Conservation (phyloP, 2,329 filamentous ascomycete genomes). For the Neonectria neomacrospora region DNA sequence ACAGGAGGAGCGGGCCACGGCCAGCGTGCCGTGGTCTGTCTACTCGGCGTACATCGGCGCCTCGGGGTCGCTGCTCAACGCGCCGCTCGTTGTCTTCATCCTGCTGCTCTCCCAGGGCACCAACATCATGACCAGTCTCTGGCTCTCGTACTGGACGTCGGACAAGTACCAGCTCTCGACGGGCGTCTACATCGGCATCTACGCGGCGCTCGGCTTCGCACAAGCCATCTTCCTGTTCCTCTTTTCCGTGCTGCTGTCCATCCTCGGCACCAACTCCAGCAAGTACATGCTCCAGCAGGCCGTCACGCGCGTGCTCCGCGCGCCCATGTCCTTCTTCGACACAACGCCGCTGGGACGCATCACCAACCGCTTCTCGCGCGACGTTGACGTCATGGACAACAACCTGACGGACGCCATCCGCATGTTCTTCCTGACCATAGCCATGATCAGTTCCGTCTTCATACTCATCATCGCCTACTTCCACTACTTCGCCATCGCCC, state of each 20-base stretch:
- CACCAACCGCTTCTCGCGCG: constrained; percentile 94
- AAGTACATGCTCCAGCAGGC: constrained; percentile 84
- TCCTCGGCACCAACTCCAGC: constrained; percentile 83
- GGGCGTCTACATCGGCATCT: constrained; percentile 78
- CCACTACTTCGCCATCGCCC: constrained; percentile 79
- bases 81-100: constrained; percentile 69
- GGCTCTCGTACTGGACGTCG: constrained; percentile 95
- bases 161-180: constrained; percentile 75
- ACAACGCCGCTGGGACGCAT: constrained; percentile 95
- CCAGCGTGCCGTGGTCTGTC: constrained; percentile 82
- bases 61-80: constrained; percentile 77
- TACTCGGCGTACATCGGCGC: constrained; percentile 82
- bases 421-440: constrained; percentile 90
- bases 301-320: constrained; percentile 78
- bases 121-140: constrained; percentile 89
- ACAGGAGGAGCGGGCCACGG: constrained; percentile 73
- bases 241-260: constrained; percentile 82
- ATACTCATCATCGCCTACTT: constrained; percentile 94
- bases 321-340: constrained; percentile 93
- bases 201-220: constrained; percentile 75
- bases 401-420: constrained; percentile 87
- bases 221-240: constrained; percentile 82
- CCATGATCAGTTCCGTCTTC: constrained; percentile 85
- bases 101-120: constrained; percentile 80
- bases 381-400: constrained; percentile 98